phyloP scores from a whole-genome alignment of 2,329 filamentous ascomycete genomes.

The Westerdykella ornata region DNA sequence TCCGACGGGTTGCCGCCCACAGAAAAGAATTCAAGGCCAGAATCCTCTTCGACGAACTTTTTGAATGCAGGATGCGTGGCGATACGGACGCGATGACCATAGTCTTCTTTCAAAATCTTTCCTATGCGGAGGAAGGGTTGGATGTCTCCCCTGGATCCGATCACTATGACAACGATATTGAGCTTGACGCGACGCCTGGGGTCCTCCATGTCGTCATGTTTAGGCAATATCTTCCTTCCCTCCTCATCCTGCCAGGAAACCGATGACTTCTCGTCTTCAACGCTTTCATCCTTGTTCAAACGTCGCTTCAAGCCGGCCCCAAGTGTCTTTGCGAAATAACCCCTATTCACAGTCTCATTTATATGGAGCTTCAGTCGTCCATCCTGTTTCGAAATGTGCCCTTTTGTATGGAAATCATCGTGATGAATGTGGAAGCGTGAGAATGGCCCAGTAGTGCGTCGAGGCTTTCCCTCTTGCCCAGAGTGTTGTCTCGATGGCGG shows the following conservation, averaged over 20 bases:
- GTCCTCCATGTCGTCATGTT: constrained; percentile 33
- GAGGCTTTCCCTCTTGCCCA: constrained; percentile 1
- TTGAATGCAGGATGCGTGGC: constrained; percentile 73
- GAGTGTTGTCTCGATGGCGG: background rate
- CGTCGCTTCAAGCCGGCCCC: constrained; percentile 58
- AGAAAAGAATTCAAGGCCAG: constrained; percentile 70
- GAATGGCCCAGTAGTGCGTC: constrained; percentile 31
- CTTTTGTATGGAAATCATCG: constrained; percentile 58
- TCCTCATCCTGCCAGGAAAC: constrained; percentile 6
- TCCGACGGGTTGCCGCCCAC: constrained; percentile 73
- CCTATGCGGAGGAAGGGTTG: constrained; percentile 74
- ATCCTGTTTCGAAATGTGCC: constrained; percentile 59
- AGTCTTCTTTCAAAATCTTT: constrained; percentile 61
- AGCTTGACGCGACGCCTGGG: constrained; percentile 45
- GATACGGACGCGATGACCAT: constrained; percentile 68
- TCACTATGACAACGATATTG: constrained; percentile 79
- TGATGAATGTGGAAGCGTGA: constrained; percentile 56
- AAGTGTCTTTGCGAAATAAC: constrained; percentile 67
- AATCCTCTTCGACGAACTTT: constrained; percentile 66
- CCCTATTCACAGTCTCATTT: constrained; percentile 61
- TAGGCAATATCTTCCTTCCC: constrained; percentile 19
- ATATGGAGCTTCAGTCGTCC: constrained; percentile 66
- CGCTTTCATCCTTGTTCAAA: constrained; percentile 34
- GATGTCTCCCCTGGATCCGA: constrained; percentile 71
- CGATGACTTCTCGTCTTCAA: constrained; percentile 23